A percentile compares a stretch with the other conserved stretches of the same genome.
Evolutionary conservation across 164 flowering plant species (phyloP).

Genomic region (Pachysandra terminalis): DNA sequence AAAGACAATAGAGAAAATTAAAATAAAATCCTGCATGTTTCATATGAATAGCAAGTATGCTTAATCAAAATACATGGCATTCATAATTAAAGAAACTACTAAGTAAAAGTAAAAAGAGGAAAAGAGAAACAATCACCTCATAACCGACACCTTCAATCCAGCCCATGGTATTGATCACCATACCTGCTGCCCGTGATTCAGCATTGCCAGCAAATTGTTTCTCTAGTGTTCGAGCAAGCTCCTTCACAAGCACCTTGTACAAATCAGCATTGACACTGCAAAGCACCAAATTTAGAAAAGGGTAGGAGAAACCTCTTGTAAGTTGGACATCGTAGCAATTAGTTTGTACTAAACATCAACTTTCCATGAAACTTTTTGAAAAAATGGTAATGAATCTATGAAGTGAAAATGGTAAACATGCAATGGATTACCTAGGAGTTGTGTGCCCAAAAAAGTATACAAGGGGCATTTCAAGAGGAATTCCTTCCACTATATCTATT

Average conservation of each 20-base stretch:
- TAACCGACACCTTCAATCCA: constrained; percentile 96
- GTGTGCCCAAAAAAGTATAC: constrained; percentile 87
- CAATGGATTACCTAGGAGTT: constrained; percentile 62
- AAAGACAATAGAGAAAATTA: not conserved
- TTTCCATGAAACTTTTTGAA: not conserved
- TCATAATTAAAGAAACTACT: not conserved
- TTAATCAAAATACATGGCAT: not conserved
- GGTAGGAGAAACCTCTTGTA: not conserved
- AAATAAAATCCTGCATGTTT: not conserved
- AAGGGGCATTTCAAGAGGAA: constrained; percentile 94
- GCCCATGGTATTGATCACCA: constrained; percentile 98
- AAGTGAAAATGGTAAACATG: not conserved
- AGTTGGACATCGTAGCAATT: not conserved
- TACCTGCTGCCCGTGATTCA: constrained; percentile 92
- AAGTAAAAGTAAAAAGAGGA: too few relatives aligned
- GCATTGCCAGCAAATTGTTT: constrained; percentile 76
- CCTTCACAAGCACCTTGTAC: constrained; percentile 81
- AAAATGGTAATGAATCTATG: not conserved
- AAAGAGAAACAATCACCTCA: constrained; percentile 48
- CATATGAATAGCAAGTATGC: not conserved
- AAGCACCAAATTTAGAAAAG: constrained; percentile 3
- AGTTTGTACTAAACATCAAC: not conserved
- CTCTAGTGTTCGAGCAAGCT: constrained; percentile 78
- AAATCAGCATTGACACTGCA: constrained; percentile 76
- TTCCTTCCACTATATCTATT: constrained; percentile 95